Base-by-base conservation (phyloP, 2,329 filamentous ascomycete species). In the Trichoderma koningiopsis region DNA sequence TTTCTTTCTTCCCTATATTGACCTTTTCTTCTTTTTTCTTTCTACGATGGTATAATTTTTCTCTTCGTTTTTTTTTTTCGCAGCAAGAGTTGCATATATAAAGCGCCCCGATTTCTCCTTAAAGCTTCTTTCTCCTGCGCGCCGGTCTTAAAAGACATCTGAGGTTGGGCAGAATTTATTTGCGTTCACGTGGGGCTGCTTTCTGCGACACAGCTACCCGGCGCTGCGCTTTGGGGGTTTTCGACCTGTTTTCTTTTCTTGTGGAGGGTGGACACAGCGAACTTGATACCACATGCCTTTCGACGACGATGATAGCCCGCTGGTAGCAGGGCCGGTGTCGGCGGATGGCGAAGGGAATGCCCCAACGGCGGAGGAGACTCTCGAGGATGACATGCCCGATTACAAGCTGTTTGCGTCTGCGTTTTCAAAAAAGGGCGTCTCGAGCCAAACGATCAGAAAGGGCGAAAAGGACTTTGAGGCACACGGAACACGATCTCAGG, bases 391-490 rank as follows among this genome's bases (percentile, higher is more conserved):
- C 78, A 88, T 90, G 2, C 93, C 94, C 76, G 95, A 98, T 81
- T 97, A 95, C 79, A 90, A 92, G 72, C 90, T 94, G 71, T 89
- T 90, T 72, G 82, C 83, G 4, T 81, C 85, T 35, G 80, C 87
- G 71, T 84, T 85, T 71, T 78, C 82, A 71, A 86, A 87, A 75
- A 81, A 82, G 65, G 81, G 83, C 58, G 79, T 85, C 55, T 85
- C 85, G 10, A 79, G 84, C 62, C 88, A 89, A 74, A 86, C 94
- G 13, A 93, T 97, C 43, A 94, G 95, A 73, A 93, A 94, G 72
- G 96, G 96, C 71, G 94, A 97, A 79, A 99, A 99, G 80, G 96
- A 99, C 82, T 99, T 97, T 79, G 96, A 98, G 81, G 90, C 92
- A 33, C 94, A 98, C 80, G 92, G 92, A 59, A 98, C 96, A 2